Base-by-base conservation (phyloP, 345 rosid species). In the Eutrema heterophyllum region DNA sequence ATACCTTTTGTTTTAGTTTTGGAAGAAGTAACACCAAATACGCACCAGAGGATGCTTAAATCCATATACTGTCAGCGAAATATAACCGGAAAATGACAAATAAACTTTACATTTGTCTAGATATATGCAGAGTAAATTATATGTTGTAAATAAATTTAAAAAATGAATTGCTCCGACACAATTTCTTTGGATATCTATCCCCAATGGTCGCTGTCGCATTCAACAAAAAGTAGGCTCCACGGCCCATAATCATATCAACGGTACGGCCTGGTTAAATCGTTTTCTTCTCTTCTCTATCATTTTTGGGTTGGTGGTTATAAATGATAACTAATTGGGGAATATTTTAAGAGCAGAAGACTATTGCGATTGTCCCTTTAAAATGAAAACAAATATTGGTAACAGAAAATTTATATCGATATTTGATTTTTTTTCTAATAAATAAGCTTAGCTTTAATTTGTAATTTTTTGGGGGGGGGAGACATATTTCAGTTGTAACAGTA, bases 221-320 rank as follows among this genome's bases (percentile, higher is more conserved):
- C n/a, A 56, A 65, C 39, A 43, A 50, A 66, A 52, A 77, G 76
- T 77, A 58, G 81, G 81, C 68, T 77, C 81, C 81, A 77, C 61
- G 76, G 76, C 76, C 80, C 80, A 71, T 77, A 65, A 65, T 65
- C 72, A 56, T 76, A 76, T 70, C 64, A 57, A 72, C 73, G 41
- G 77, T 66, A 77, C 81, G 81, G 72, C 72, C 61, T 64, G 35
- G 49, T 69, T 49, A 7, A 13, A 64, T 71, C 57, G 26, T 43
- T 71, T 43, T 76, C 14, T 68, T 13, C 39, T 49, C 53, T 71
- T 57, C 56, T 65, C 45, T 39, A 41, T 58, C 51, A 9, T 39
- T 57, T 58, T 70, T 45, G 52, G 56, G 54, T 67, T 41, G 68
- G 40, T 75, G 48, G 62, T 75, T 50, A 40, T 33, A 8, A 59